Percentiles rank a stretch among this genome's conserved stretches.
These are phyloP conservation scores for Parastagonospora avenae DNA, from an alignment of 2,329 filamentous ascomycete species.

Conservation along the genomic window DNA sequence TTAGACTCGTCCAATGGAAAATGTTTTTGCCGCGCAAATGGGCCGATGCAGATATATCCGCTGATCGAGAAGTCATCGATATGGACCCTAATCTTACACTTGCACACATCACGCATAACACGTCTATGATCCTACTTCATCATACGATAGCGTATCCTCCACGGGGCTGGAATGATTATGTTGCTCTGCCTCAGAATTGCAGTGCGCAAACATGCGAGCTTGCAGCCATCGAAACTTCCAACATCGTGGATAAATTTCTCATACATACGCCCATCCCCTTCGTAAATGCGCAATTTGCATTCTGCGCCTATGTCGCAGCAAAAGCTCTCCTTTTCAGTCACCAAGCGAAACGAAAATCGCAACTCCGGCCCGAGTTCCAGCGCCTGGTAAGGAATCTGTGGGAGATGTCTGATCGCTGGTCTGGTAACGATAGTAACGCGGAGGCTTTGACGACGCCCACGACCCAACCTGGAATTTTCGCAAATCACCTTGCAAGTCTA, in stretches of 20 bases:
- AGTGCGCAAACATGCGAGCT: slow-evolving; percentile 42
- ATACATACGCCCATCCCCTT: slow-evolving; percentile 35
- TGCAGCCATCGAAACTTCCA: slow-evolving; percentile 39
- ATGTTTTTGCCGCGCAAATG: slow-evolving; percentile 40
- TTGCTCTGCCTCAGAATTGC: slow-evolving; percentile 40
- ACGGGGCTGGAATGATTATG: slow-evolving; percentile 36
- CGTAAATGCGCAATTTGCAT: slow-evolving; percentile 42
- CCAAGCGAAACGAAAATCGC: slow-evolving; percentile 18
- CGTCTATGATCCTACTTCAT: slow-evolving; percentile 43
- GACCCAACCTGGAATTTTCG: slow-evolving; percentile 36
- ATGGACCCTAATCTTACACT: slow-evolving; percentile 45
- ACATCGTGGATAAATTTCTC: slow-evolving; percentile 42
- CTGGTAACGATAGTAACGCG: background rate
- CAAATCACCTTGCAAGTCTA: slow-evolving; percentile 29
- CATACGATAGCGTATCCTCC: slow-evolving; percentile 39
- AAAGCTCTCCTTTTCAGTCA: slow-evolving; percentile 39
- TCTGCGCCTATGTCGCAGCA: slow-evolving; percentile 40
- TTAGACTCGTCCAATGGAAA: slow-evolving; percentile 43
- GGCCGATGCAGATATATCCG: slow-evolving; percentile 42
- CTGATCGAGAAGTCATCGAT: slow-evolving; percentile 31
- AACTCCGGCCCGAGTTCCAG: slow-evolving; percentile 30
- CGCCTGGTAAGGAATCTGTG: slow-evolving; percentile 28
- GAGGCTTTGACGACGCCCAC: background rate
- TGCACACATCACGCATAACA: slow-evolving; percentile 43
- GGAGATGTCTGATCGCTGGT: slow-evolving; percentile 38